phyloP scores from a whole-genome alignment of 2,329 filamentous ascomycete species.

The Leptographium procerum region DNA sequence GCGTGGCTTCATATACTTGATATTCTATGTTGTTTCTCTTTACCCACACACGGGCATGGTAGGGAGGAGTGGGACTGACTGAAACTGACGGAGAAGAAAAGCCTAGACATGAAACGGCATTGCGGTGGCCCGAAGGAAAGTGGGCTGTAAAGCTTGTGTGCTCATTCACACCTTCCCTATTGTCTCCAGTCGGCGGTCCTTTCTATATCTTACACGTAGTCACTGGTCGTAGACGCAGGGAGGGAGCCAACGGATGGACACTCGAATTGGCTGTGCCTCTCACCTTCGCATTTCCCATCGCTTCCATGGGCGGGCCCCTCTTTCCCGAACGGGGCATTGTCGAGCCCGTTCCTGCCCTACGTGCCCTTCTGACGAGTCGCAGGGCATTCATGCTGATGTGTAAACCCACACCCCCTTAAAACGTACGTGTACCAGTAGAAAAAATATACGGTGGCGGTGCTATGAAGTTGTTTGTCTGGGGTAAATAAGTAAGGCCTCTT shows the following conservation, averaged over 20 bases:
- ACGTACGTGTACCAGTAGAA: neutral
- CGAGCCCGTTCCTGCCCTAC: neutral
- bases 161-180: neutral
- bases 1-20: neutral
- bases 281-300: too few species aligned
- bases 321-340: neutral
- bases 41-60: neutral
- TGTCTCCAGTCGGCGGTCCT: neutral
- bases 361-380: neutral
- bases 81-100: neutral
- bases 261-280: neutral
- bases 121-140: neutral
- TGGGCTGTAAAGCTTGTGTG: neutral
- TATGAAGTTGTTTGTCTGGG: neutral
- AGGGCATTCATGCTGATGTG: neutral
- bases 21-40: neutral
- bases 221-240: neutral
- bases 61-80: neutral
- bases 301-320: neutral
- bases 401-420: neutral
- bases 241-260: neutral
- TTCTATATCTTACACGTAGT: neutral
- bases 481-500: constrained; percentile 4
- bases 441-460: neutral
- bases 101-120: neutral